phyloP scores from a whole-genome alignment of 2,329 filamentous ascomycete genomes.

The Cladophialophora carrionii region DNA sequence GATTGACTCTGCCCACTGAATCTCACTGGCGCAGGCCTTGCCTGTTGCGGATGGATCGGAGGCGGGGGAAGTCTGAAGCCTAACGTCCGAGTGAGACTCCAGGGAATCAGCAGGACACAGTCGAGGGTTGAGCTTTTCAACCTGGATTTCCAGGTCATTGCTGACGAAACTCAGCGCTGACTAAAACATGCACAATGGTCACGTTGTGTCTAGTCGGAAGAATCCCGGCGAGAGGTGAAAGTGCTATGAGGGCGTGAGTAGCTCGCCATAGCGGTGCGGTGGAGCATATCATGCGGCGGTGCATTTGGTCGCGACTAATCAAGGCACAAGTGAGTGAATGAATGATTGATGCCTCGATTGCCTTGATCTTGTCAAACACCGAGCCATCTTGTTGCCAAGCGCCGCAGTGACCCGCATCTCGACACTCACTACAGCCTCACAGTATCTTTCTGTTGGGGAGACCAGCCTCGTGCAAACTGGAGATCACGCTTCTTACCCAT shows the following conservation, averaged over 20 bases:
- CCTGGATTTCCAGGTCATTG: not conserved
- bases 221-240: not conserved
- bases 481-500: not conserved
- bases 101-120: not conserved
- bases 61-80: not conserved
- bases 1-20: not conserved
- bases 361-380: not conserved
- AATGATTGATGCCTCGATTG: not conserved
- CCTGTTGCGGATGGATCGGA: not conserved
- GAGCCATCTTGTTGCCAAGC: not conserved
- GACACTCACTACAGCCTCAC: not conserved
- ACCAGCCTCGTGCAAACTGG: not conserved
- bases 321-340: not conserved
- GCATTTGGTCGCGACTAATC: not conserved
- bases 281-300: not conserved
- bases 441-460: not conserved
- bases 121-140: not conserved
- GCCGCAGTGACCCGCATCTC: not conserved
- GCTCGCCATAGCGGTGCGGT: not conserved
- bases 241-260: not conserved
- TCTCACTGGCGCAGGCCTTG: conserved; percentile 1
- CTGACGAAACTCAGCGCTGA: not conserved
- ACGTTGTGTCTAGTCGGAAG: not conserved
- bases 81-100: not conserved
- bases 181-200: not conserved